These are phyloP conservation scores for Cucumis sativus DNA, from an alignment of 306 rosid species.

Conservation along the genomic window Cucumber_9930_V3 NC_026656.2:6424001-6424500, in stretches of 20 bases:
- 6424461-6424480: neutral
- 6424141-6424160: constrained; percentile 17
- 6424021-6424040: constrained; percentile 36
- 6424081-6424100: neutral
- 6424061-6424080: constrained; percentile 28
- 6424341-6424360: neutral
- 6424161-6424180: neutral
- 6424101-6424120: constrained; percentile 31
- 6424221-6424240: neutral
- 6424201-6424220: neutral
- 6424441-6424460: neutral
- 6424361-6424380: neutral
- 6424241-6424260: neutral
- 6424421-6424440: neutral
- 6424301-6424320: neutral
- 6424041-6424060: constrained; percentile 30
- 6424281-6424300: neutral
- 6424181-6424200: neutral
- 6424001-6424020: constrained; percentile 32
- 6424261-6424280: neutral
- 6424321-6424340: neutral
- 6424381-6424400: neutral
- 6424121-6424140: constrained; percentile 30
- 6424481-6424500: neutral
- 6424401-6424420: neutral